Evolutionary conservation across 176 grass and related monocot genomes (phyloP).

Genomic region (Cocos nucifera): DNA sequence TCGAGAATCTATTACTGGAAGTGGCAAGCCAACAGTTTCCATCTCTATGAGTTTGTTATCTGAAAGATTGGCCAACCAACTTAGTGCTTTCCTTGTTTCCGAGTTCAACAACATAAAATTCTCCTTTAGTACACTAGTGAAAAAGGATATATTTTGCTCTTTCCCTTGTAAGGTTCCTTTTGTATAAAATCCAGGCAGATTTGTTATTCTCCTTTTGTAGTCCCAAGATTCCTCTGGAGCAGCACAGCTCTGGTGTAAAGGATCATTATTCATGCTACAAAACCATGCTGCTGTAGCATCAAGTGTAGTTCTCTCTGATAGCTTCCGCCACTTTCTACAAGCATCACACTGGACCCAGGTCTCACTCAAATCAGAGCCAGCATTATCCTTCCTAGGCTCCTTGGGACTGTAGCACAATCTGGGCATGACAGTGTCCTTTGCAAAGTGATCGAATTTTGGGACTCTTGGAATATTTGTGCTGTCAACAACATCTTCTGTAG

Average conservation of each 20-base stretch:
- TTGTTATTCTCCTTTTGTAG: conserved; percentile 43
- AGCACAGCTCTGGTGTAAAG: conserved; percentile 45
- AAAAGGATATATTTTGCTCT: conserved; percentile 68
- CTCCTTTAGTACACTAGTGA: conserved; percentile 68
- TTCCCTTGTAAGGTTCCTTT: conserved; percentile 57
- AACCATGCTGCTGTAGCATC: conserved; percentile 71
- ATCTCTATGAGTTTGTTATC: conserved; percentile 53
- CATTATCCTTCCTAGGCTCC: conserved; percentile 27
- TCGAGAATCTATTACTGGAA: conserved; percentile 51
- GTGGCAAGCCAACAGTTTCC: conserved; percentile 74
- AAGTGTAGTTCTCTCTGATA: conserved; percentile 39
- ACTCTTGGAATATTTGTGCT: conserved; percentile 1
- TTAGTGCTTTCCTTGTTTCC: conserved; percentile 82
- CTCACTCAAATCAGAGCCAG: conserved; percentile 37
- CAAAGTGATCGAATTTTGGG: conserved; percentile 3
- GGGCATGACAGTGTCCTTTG: not conserved
- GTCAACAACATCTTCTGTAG: not conserved
- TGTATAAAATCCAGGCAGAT: conserved; percentile 83
- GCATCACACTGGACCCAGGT: conserved; percentile 91
- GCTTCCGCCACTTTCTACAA: conserved; percentile 84
- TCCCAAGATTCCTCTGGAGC: conserved; percentile 61
- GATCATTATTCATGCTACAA: conserved; percentile 87
- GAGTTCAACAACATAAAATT: conserved; percentile 48
- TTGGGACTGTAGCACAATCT: conserved; percentile 34
- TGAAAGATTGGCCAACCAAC: conserved; percentile 76